phyloP scores from a whole-genome alignment of 345 rosid species.

The Melaleuca alternifolia region DNA sequence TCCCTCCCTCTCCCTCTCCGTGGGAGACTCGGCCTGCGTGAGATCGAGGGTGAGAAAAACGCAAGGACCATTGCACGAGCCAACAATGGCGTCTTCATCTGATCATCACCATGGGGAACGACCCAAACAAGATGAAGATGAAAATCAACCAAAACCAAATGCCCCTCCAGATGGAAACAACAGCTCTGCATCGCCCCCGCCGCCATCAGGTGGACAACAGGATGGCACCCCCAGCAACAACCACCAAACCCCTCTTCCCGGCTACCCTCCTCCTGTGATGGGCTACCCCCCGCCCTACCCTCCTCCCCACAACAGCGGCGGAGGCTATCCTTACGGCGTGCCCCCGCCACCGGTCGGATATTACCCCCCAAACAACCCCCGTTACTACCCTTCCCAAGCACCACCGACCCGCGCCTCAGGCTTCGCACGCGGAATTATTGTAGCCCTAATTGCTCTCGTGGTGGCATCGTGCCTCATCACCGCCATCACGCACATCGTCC shows the following conservation, averaged over 20 bases:
- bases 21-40: background rate
- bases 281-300: slow-evolving; percentile 15
- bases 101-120: background rate
- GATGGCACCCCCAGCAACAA: background rate
- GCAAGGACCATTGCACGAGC: background rate
- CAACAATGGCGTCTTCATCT: background rate
- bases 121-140: background rate
- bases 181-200: background rate
- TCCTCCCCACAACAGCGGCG: background rate
- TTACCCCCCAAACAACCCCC: slow-evolving; percentile 14
- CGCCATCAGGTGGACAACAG: background rate
- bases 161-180: background rate
- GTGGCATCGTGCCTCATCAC: slow-evolving; percentile 15
- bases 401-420: slow-evolving; percentile 1
- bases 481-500: slow-evolving; percentile 11
- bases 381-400: background rate
- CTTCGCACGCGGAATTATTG: slow-evolving; percentile 24
- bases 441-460: slow-evolving; percentile 22
- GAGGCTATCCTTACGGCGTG: background rate
- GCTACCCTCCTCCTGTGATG: slow-evolving; percentile 15
- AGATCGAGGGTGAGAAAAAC: background rate
- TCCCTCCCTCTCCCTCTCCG: background rate
- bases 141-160: background rate
- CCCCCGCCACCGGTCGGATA: slow-evolving; percentile 35
- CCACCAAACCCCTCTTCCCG: slow-evolving; percentile 1